These are phyloP conservation scores for Tulasnella sp. DNA, from an alignment of 768 basidiomycete genomes.

Conservation along the genomic window DNA sequence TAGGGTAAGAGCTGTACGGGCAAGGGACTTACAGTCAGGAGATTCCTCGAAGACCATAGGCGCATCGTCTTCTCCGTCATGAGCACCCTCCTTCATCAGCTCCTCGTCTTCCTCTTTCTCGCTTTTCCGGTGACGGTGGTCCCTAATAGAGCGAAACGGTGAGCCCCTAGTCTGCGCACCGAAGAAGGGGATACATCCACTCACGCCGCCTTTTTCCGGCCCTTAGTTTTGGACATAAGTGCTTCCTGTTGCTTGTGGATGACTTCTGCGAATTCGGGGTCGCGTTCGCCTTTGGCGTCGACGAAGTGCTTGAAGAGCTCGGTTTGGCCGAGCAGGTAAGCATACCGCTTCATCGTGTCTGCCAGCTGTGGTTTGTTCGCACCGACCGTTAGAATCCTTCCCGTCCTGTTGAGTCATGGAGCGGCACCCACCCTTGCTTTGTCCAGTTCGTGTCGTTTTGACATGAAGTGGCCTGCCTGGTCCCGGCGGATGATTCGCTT, in stretches of 20 bases:
- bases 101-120: slow-evolving; percentile 99
- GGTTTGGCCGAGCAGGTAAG: slow-evolving; percentile 96
- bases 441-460: slow-evolving; percentile 81
- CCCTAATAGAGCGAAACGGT: slow-evolving; percentile 50
- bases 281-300: slow-evolving; percentile 91
- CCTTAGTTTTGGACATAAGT: slow-evolving; percentile 65
- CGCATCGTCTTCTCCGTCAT: slow-evolving; percentile 81
- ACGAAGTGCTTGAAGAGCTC: slow-evolving; percentile 99
- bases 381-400: not conserved
- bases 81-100: slow-evolving; percentile 82
- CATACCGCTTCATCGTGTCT: slow-evolving; percentile 95
- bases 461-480: slow-evolving; percentile 69
- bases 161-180: slow-evolving; percentile 15
- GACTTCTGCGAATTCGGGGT: slow-evolving; percentile 90
- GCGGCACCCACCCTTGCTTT: slow-evolving; percentile 68
- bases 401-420: not conserved
- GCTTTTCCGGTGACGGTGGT: slow-evolving; percentile 87
- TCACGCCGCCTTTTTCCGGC: slow-evolving; percentile 70
- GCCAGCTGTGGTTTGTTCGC: slow-evolving; percentile 59
- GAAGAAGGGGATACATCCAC: not conserved
- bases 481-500: slow-evolving; percentile 58
- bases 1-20: not conserved
- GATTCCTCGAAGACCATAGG: slow-evolving; percentile 95
- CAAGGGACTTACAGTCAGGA: slow-evolving; percentile 68
- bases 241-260: slow-evolving; percentile 71